Base-by-base conservation (phyloP, 331 rosid genomes). In the Malus hybrid region DNA sequence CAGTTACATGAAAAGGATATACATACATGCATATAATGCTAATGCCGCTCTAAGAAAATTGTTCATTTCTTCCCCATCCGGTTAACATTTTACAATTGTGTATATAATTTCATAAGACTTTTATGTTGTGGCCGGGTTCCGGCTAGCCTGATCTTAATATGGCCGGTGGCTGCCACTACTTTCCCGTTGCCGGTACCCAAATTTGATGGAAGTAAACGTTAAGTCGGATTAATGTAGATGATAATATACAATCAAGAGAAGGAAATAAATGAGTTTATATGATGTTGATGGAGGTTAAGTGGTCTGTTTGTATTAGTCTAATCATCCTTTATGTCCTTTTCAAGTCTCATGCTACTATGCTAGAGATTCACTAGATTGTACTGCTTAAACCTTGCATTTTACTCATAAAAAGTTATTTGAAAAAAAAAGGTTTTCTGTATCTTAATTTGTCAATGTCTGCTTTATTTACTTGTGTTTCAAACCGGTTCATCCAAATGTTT, bases 1-100 rank as follows among this genome's bases (percentile, higher is more conserved):
- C 79, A 65, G 54, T 79, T 76, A 73, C 61, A 71, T 42, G 72
- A 80, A 27, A 83, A 64, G 75, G 71, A 80, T 72, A 64, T 56
- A 78, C 63, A 52, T 50, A 29, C 64, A 62, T 50, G 31, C 64
- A 39, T 15, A 71, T 31, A 65, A 36, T 55, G 29, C 42, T 28
- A 5, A 56, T 50, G 36, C 67, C 27, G 7, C 67, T 73, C 15
- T 52, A 2, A 12, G 28, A 44, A 39, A 36, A 32, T 32, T 32
- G 46, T 32, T 65, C 44, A 65, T 10, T 54, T 54, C 20, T 54
- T 6, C 60, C 20, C 0, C 20, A 18, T 54, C 60, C 7, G 24
- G 4, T 54, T 54, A 18, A 5, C 20, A 54, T 6, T 54, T 44
- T 44, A 44, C 50, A 11, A 3, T 44, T 44, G 50, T 22, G 64